Conservation (phyloP, 805 yeast genomes). For the Brettanomyces bruxellensis region DNA sequence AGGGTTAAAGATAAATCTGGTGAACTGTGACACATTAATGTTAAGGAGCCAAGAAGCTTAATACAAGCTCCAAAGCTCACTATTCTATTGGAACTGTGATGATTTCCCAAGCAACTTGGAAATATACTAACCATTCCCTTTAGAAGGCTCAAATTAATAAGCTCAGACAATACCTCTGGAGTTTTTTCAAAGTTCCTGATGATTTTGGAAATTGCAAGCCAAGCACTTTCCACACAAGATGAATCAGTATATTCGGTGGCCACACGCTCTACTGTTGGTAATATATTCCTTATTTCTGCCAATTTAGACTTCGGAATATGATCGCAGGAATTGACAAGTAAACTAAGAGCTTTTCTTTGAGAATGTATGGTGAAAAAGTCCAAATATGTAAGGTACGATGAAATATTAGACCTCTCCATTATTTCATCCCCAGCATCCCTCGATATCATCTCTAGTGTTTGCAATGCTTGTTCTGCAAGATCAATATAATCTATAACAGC, state of each 20-base stretch:
- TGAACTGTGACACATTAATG: slow-evolving; percentile 34
- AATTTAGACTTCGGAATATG: slow-evolving; percentile 36
- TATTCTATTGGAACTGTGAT: slow-evolving; percentile 13
- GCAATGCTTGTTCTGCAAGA: slow-evolving; percentile 84
- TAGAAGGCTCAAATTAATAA: slow-evolving; percentile 30
- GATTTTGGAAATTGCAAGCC: slow-evolving; percentile 54
- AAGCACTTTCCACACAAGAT: slow-evolving; percentile 51
- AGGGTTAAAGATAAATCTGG: slow-evolving; percentile 34
- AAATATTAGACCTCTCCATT: slow-evolving; percentile 51
- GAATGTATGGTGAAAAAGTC: slow-evolving; percentile 89
- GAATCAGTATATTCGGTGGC: slow-evolving; percentile 48
- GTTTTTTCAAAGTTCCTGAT: slow-evolving; percentile 38
- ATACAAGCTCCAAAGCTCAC: slow-evolving; percentile 31
- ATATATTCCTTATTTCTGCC: slow-evolving; percentile 41
- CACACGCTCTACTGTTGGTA: slow-evolving; percentile 52
- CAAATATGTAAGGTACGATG: slow-evolving; percentile 58
- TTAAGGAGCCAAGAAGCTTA: slow-evolving; percentile 35
- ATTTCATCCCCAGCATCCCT: slow-evolving; percentile 43
- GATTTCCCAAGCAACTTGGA: slow-evolving; percentile 20
- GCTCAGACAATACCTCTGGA: slow-evolving; percentile 35
- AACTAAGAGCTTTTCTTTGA: slow-evolving; percentile 69
- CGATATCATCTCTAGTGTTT: slow-evolving; percentile 61
- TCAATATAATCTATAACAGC: slow-evolving; percentile 78
- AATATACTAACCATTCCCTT: slow-evolving; percentile 20
- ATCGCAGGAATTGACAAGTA: slow-evolving; percentile 62